Evolutionary conservation across 1,284 basidiomycete species (phyloP).

Genomic region (Cutaneotrichosporon cavernicola): DNA sequence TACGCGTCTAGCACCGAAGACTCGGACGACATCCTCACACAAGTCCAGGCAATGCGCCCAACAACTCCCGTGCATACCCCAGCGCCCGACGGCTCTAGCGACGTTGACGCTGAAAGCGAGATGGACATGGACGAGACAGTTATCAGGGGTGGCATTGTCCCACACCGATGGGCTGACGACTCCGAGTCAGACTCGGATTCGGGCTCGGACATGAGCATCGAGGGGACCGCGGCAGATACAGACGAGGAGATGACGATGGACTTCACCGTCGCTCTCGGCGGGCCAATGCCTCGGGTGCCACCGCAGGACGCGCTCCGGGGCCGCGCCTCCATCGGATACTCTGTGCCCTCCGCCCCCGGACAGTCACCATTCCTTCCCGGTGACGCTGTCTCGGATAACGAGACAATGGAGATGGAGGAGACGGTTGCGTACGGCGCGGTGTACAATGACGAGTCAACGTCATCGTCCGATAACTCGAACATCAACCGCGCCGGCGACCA

Average conservation of each 20-base stretch:
- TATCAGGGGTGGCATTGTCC: constrained; percentile 41
- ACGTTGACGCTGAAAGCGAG: constrained; percentile 33
- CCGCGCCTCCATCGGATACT: constrained; percentile 50
- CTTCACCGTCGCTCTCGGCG: constrained; percentile 53
- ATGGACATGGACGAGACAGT: constrained; percentile 53
- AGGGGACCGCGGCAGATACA: constrained; percentile 28
- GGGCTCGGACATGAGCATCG: constrained; percentile 23
- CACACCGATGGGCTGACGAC: constrained; percentile 19
- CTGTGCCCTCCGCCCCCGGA: constrained; percentile 29
- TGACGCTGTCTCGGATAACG: constrained; percentile 46
- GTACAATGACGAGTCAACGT: constrained; percentile 37
- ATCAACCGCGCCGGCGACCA: constrained; percentile 17
- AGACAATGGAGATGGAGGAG: constrained; percentile 47
- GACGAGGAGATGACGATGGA: constrained; percentile 54
- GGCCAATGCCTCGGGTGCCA: constrained; percentile 45
- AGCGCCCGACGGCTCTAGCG: constrained; percentile 26
- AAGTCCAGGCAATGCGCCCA: constrained; percentile 12
- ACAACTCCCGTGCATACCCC: not conserved
- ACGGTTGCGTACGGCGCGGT: constrained; percentile 49
- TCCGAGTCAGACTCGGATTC: constrained; percentile 23
- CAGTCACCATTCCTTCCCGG: constrained; percentile 30
- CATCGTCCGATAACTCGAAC: constrained; percentile 14
- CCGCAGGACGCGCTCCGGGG: constrained; percentile 40
- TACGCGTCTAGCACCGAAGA: constrained; percentile 21
- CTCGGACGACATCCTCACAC: constrained; percentile 20